Conservation (phyloP, 2,329 filamentous ascomycete species). For the Sarocladium brachiariae region DNA sequence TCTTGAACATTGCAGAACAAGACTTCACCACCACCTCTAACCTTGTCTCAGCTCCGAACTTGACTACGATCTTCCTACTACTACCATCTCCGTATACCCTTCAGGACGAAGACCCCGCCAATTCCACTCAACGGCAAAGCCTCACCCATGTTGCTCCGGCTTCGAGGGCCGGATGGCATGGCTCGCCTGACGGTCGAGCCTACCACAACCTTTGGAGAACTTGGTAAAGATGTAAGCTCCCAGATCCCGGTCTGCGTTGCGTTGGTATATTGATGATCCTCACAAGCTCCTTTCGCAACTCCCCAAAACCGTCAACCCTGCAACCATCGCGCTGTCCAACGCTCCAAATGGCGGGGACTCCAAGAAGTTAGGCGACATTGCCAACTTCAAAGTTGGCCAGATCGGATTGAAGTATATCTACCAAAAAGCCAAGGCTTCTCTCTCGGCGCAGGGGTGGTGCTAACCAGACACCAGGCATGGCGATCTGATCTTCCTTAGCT, state of each 20-base stretch:
- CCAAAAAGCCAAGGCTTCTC: neutral
- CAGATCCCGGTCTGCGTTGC: neutral
- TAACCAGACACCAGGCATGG: slow-evolving; percentile 57
- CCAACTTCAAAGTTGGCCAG: slow-evolving; percentile 47
- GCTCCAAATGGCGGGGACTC: slow-evolving; percentile 50
- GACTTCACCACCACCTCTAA: neutral
- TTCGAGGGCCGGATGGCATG: slow-evolving; percentile 89
- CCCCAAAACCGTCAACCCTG: slow-evolving; percentile 54
- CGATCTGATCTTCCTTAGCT: slow-evolving; percentile 83
- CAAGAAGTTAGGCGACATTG: slow-evolving; percentile 52
- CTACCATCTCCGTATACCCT: no score
- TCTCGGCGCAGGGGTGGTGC: neutral
- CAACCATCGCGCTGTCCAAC: slow-evolving; percentile 56
- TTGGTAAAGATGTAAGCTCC: slow-evolving; percentile 42
- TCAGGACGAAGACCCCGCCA: neutral
- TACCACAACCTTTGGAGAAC: slow-evolving; percentile 62
- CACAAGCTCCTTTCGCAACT: slow-evolving; percentile 50
- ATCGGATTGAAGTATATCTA: slow-evolving; percentile 50
- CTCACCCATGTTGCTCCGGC: slow-evolving; percentile 68
- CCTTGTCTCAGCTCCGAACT: no score
- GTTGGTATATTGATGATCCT: slow-evolving; percentile 13
- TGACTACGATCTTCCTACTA: no score
- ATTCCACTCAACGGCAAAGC: neutral
- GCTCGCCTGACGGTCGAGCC: slow-evolving; percentile 75
- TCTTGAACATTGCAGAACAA: no score